Conservation (phyloP, 192 early-diverging fungal species). For the Chytriomyces sp. region DNA sequence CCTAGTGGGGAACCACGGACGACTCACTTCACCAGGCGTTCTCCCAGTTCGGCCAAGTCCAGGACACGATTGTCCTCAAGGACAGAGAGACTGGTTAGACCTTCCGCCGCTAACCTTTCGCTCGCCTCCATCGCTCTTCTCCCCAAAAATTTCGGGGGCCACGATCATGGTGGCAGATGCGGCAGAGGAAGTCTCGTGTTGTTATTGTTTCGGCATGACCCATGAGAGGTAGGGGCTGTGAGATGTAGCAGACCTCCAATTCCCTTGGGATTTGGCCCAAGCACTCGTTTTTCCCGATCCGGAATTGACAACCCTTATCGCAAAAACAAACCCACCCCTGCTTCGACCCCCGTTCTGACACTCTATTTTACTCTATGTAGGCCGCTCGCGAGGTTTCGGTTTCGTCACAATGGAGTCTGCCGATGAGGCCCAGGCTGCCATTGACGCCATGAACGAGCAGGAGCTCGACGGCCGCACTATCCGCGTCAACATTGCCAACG, state of each 20-base stretch:
- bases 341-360: no score
- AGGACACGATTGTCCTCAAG: constrained; percentile 65
- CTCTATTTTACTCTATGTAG: constrained; percentile 42
- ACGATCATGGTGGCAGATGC: not conserved
- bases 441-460: constrained; percentile 63
- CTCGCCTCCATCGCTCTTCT: no score
- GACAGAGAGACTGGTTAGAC: constrained; percentile 76
- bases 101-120: not conserved
- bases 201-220: not conserved
- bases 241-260: no score
- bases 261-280: no score
- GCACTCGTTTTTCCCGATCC: no score
- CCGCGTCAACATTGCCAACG: constrained; percentile 74
- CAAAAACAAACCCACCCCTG: no score
- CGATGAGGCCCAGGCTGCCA: constrained; percentile 57
- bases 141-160: not conserved
- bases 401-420: constrained; percentile 69
- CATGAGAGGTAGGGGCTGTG: no score
- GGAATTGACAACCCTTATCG: no score
- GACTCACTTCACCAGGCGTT: constrained; percentile 65
- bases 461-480: constrained; percentile 81
- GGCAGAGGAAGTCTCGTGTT: not conserved
- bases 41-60: constrained; percentile 61
- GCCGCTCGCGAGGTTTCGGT: constrained; percentile 84
- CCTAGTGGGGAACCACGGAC: constrained; percentile 69